Evolutionary conservation across 768 basidiomycete genomes (phyloP), one percentile per base, ranked within the genome.

Genomic region (Rhodotorula toruloides): DNA sequence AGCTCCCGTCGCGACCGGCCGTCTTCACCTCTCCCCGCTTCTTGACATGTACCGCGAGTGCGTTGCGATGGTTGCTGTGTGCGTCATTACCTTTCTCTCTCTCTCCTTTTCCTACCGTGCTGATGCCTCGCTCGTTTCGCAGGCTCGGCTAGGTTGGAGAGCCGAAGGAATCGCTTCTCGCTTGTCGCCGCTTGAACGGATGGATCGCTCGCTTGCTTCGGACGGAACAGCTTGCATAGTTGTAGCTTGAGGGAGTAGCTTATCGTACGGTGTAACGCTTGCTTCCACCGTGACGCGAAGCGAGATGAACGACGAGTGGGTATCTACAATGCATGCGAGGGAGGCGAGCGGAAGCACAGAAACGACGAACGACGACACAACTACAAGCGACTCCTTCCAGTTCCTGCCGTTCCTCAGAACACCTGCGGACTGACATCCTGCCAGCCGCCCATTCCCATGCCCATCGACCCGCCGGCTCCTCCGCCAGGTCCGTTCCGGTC

Each of bases 11-110:
- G 55, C 49, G 13, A 8, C 2, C 3, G 59, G 65, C 14, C 42
- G 65, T 4, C 32, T 67, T 9, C 52, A 58, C 60, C 29, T 67
- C 31, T 47, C 53, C 11, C 65, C 65, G 42, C 65, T 67, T 1
- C 31, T 40, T 43, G 55, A 67, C 34, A 22, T 56, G 39, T 44
- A 42, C 25, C 47, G 54, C 22, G 40, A 52, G 19, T 13, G 34
- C 2, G 32, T 54, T 0, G 65, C 65, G 11, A 27, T 40, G 0
- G 39, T 55, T 8, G 54, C 43, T 11, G 48, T 67, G 47, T 61
- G 11, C 29, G 65, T 34, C 43, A 17, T 9, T 21, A 4, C 29
- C n/a, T 44, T 44, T 21, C 54, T 31, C n/a, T 4, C 25, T 40
- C n/a, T 37, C 22, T 9, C 9, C 5, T 21, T 8, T 29, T 4